These are phyloP conservation scores for Eucalyptus microcorys DNA, from an alignment of 345 rosid genomes.

Conservation along the genomic window DNA sequence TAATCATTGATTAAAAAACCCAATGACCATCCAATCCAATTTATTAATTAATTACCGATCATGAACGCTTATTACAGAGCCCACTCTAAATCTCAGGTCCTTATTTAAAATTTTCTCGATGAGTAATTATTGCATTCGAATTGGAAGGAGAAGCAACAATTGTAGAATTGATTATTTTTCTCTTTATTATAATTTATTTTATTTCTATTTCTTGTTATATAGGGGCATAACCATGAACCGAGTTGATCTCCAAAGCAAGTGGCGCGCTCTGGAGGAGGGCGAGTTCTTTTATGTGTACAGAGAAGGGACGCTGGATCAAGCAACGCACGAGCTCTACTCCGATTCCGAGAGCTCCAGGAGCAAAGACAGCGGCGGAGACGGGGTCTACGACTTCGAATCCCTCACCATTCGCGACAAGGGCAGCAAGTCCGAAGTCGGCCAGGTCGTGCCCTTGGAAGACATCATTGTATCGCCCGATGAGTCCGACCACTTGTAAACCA, in stretches of 20 bases:
- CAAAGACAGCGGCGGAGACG: not conserved
- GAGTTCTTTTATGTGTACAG: conserved; percentile 24
- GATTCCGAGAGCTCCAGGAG: not conserved
- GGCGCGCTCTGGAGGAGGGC: conserved; percentile 29
- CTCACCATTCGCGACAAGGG: not conserved
- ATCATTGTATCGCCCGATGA: not conserved
- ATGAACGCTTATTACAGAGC: not conserved
- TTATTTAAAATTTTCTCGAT: not conserved
- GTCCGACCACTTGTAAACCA: not conserved
- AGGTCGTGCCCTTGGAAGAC: conserved; percentile 16
- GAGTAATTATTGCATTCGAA: not conserved
- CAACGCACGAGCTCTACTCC: not conserved
- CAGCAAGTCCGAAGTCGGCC: not conserved
- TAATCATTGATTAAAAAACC: no score
- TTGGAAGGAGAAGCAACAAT: not conserved
- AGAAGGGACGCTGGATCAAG: conserved; percentile 28
- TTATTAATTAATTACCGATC: no score
- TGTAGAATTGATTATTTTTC: not conserved
- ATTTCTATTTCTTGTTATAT: not conserved
- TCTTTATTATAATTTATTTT: not conserved
- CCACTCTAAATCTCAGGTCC: not conserved
- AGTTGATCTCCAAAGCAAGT: conserved; percentile 4
- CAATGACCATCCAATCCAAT: no score
- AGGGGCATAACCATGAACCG: conserved; percentile 37
- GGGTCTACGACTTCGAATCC: not conserved